Evolutionary conservation across 306 rosid species (phyloP).

Genomic region (Sphenostylis stenocarpa): DNA sequence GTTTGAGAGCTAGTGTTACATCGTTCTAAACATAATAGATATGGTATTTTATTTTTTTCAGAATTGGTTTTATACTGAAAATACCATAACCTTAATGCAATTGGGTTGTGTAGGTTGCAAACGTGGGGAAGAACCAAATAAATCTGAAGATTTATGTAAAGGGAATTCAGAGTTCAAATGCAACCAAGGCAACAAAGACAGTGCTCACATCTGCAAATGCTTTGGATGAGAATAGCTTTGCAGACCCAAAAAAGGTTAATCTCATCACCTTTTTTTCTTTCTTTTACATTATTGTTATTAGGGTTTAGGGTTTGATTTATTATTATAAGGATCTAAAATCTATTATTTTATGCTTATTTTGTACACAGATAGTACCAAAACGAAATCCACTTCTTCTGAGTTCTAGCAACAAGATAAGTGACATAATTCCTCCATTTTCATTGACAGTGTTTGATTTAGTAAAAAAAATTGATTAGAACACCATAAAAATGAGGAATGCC

Average conservation of each 20-base stretch:
- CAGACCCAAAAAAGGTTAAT: slow-evolving; percentile 64
- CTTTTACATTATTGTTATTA: no score
- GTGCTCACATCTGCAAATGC: slow-evolving; percentile 54
- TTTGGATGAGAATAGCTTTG: slow-evolving; percentile 70
- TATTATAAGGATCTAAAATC: slow-evolving; percentile 1
- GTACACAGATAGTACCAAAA: slow-evolving; percentile 51
- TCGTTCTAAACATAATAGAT: no score
- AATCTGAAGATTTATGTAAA: slow-evolving; percentile 43
- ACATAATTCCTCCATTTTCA: slow-evolving; percentile 49
- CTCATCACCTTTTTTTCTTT: no score
- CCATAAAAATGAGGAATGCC: background rate
- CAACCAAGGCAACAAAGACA: slow-evolving; percentile 47
- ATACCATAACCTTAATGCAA: background rate
- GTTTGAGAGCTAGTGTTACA: background rate
- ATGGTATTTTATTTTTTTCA: no score
- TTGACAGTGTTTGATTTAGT: slow-evolving; percentile 62
- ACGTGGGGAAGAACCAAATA: slow-evolving; percentile 45
- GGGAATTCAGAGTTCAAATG: slow-evolving; percentile 36
- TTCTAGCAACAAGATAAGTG: slow-evolving; percentile 38
- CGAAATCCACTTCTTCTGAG: slow-evolving; percentile 28
- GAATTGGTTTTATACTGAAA: background rate
- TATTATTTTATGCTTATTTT: background rate
- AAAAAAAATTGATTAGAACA: slow-evolving; percentile 15
- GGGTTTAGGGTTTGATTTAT: no score
- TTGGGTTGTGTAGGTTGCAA: slow-evolving; percentile 55